Evolutionary conservation across 495 filamentous ascomycete species (phyloP).

Genomic region (Neurospora pannonica): DNA sequence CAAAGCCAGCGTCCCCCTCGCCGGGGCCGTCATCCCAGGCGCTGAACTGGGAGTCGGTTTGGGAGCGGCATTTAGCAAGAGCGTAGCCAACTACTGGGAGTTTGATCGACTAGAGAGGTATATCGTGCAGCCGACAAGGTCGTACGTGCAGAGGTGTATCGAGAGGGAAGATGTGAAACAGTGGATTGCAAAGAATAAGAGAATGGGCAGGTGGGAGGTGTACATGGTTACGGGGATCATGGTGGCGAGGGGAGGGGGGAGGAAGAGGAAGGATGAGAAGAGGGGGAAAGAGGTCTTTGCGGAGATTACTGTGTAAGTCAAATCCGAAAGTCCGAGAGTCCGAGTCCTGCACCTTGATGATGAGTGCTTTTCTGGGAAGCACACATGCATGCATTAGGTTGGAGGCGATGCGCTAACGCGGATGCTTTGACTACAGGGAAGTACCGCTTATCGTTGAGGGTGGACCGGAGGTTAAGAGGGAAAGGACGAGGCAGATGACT

Average conservation of each 20-base stretch:
- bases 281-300: not conserved
- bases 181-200: not conserved
- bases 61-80: not conserved
- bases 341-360: not conserved
- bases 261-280: not conserved
- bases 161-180: not conserved
- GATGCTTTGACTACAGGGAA: not conserved
- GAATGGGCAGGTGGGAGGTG: not conserved
- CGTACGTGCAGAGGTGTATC: not conserved
- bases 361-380: not conserved
- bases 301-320: not conserved
- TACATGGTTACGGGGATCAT: slow-evolving; percentile 8
- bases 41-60: no score
- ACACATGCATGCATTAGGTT: not conserved
- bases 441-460: not conserved
- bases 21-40: no score
- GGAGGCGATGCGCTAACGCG: not conserved
- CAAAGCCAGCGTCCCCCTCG: no score
- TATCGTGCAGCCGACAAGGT: not conserved
- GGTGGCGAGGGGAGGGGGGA: slow-evolving; percentile 2
- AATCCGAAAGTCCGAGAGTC: no score
- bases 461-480: not conserved
- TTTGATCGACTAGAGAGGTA: slow-evolving; percentile 3
- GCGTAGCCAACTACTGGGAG: not conserved
- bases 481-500: not conserved